Conservation (phyloP, 2,329 filamentous ascomycete species). For the Elsinoe australis region DNA sequence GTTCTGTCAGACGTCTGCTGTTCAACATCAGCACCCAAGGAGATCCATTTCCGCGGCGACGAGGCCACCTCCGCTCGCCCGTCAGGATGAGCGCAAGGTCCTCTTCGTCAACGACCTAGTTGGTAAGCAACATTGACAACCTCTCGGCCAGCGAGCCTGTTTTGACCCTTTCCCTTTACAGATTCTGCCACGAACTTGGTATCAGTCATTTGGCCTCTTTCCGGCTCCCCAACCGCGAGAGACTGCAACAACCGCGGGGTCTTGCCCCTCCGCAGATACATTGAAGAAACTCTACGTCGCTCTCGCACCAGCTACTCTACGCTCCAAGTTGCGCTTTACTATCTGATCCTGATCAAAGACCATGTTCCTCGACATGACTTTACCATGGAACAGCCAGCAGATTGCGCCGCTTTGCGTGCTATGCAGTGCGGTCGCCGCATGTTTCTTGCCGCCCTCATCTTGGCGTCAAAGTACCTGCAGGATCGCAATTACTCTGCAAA, state of each 20-base stretch:
- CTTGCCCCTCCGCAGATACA: slow-evolving; percentile 86
- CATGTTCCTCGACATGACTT: slow-evolving; percentile 78
- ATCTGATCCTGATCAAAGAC: slow-evolving; percentile 86
- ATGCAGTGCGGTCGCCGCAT: slow-evolving; percentile 94
- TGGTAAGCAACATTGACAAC: slow-evolving; percentile 58
- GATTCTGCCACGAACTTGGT: slow-evolving; percentile 97
- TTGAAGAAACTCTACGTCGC: slow-evolving; percentile 90
- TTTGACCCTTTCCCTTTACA: slow-evolving; percentile 36
- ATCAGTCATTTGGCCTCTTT: slow-evolving; percentile 92
- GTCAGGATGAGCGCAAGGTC: slow-evolving; percentile 85
- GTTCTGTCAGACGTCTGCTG: slow-evolving; percentile 31
- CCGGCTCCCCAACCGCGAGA: slow-evolving; percentile 67
- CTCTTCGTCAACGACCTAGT: slow-evolving; percentile 96
- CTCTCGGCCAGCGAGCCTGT: slow-evolving; percentile 30
- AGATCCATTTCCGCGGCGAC: slow-evolving; percentile 50
- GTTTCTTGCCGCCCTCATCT: slow-evolving; percentile 89
- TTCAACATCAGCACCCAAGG: slow-evolving; percentile 57
- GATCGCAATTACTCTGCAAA: slow-evolving; percentile 96
- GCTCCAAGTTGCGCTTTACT: slow-evolving; percentile 91
- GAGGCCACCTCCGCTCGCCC: slow-evolving; percentile 66
- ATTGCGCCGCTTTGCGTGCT: slow-evolving; percentile 64
- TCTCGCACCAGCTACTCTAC: slow-evolving; percentile 97
- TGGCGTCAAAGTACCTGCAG: slow-evolving; percentile 96
- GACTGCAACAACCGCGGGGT: slow-evolving; percentile 64
- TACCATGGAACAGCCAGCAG: slow-evolving; percentile 73